A percentile compares a stretch with the other conserved stretches of the same genome.
Conservation (phyloP, 208 protist species). For the Leishmania lainsoni region DNA sequence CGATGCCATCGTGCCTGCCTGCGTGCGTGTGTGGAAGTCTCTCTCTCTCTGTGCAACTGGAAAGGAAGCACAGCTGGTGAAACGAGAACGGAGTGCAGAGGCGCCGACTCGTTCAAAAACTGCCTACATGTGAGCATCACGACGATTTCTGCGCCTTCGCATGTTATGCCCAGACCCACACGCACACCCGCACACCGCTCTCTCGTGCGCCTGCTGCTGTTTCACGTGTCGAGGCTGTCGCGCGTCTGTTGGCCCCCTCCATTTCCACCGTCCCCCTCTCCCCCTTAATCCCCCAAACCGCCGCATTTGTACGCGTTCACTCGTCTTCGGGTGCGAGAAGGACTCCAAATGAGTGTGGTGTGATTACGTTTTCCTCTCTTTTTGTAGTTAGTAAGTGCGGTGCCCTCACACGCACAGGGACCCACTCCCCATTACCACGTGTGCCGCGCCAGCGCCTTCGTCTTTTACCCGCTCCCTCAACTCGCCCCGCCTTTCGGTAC, state of each 20-base stretch:
- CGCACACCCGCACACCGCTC: background rate
- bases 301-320: background rate
- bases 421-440: background rate
- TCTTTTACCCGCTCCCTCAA: background rate
- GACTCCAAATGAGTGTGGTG: background rate
- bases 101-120: background rate
- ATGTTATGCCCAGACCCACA: background rate
- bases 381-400: conserved; percentile 1
- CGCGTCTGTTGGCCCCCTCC: background rate
- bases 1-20: background rate
- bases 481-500: background rate
- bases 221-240: background rate
- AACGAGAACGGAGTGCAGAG: background rate
- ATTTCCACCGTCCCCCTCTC: background rate
- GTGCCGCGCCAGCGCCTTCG: background rate
- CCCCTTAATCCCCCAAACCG: background rate
- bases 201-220: background rate
- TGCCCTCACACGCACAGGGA: background rate
- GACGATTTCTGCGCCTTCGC: background rate
- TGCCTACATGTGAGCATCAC: background rate
- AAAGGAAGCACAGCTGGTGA: background rate
- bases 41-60: background rate
- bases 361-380: background rate
- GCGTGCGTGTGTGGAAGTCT: background rate
- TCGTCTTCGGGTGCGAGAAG: background rate